phyloP scores from a whole-genome alignment of 2,329 filamentous ascomycete genomes.

The Colletotrichum sp. region DNA sequence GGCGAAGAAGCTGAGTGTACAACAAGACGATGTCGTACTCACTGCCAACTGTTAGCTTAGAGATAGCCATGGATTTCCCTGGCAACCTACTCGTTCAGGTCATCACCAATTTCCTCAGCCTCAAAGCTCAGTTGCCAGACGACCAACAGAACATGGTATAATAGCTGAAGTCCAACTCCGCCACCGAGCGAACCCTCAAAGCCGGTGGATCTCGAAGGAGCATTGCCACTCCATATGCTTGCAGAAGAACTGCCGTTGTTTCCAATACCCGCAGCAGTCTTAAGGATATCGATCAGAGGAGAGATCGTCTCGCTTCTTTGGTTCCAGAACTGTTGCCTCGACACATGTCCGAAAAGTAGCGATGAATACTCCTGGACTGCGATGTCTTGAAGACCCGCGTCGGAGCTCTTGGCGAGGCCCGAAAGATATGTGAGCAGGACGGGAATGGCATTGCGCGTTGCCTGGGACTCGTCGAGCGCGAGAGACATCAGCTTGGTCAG shows the following conservation, averaged over 20 bases:
- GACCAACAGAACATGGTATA: conserved; percentile 92
- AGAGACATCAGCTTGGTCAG: conserved; percentile 78
- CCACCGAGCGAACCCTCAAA: conserved; percentile 71
- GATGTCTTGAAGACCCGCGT: conserved; percentile 93
- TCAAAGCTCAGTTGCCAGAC: conserved; percentile 98
- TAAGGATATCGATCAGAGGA: conserved; percentile 82
- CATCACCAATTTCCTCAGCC: conserved; percentile 71
- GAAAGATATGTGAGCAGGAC: conserved; percentile 87
- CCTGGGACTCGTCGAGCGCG: conserved; percentile 64
- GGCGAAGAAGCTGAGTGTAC: conserved; percentile 87
- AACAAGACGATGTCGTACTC: conserved; percentile 92
- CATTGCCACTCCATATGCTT: conserved; percentile 64
- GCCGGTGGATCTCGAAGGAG: conserved; percentile 60
- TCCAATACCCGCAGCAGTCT: conserved; percentile 73
- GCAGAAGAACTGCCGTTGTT: conserved; percentile 68
- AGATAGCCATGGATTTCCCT: neutral
- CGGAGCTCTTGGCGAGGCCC: conserved; percentile 79
- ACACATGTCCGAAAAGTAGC: conserved; percentile 74
- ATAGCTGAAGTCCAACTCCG: conserved; percentile 86
- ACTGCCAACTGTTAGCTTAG: conserved; percentile 45
- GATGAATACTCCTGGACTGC: conserved; percentile 91
- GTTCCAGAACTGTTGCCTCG: conserved; percentile 87
- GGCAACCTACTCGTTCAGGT: conserved; percentile 78
- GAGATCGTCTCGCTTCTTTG: conserved; percentile 84
- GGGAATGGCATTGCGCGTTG: conserved; percentile 78